Base-by-base conservation (phyloP, 1,284 basidiomycete genomes). In the Leccinum angustisporum region DNA sequence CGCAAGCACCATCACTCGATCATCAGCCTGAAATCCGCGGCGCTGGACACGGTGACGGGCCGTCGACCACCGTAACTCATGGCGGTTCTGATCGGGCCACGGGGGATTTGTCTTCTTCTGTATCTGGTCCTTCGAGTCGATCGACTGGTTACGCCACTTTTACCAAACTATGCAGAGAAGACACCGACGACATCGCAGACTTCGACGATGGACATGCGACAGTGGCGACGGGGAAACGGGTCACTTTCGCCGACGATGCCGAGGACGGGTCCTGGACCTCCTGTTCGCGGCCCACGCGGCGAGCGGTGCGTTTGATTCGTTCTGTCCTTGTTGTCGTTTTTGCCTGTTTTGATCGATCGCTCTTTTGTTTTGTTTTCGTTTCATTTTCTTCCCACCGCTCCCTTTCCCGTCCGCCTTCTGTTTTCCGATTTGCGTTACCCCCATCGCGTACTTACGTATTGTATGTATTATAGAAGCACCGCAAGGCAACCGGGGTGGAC, bases 181-280 rank as follows among this genome's bases (percentile, higher is more conserved):
- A 68, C 60, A 63, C 66, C 63, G 75, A 73, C 25, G 74, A 73
- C 48, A 70, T 67, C 68, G 65, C 61, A 59, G 52, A 61, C 56
- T 68, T 66, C 64, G 73, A 70, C 33, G 64, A 73, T 27, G 63
- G 65, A 46, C 56, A 38, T 7, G 51, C 51, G 33, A 57, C 62
- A 55, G 66, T 62, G 61, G 63, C 63, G 31, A 67, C 63, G 59
- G 66, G 66, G 53, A 75, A 75, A 62, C 64, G 72, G 3, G 63
- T 64, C 56, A 54, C 63, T 64, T 67, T 72, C 59, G 34, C 65
- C 59, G 71, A 73, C 51, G 60, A 73, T n/a, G 58, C 60, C 58
- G 67, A 70, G 54, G 63, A 61, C 27, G 67, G 62, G 50, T 53
- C 68, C 11, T 61, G 21, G 50, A 30, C 48, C 21, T 25, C 48